Conservation (phyloP, 1,284 basidiomycete species). For the Puccinia hordei region DNA sequence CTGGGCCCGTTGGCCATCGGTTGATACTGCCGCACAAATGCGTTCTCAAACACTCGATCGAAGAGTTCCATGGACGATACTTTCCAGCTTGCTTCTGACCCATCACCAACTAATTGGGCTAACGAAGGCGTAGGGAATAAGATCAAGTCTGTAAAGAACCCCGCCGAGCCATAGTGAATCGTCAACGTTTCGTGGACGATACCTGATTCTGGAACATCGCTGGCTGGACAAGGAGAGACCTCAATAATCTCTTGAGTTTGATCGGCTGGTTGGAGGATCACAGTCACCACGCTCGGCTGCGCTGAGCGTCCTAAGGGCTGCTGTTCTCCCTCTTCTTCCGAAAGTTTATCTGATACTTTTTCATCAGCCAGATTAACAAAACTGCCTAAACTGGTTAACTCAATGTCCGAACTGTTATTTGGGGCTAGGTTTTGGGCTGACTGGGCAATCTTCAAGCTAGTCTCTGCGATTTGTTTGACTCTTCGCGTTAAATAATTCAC, state of each 20-base stretch:
- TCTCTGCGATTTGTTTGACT: constrained; percentile 8
- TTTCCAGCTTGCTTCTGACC: constrained; percentile 58
- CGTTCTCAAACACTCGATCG: constrained; percentile 60
- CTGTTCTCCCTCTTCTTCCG: constrained; percentile 61
- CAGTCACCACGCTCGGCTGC: constrained; percentile 52
- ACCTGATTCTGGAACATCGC: constrained; percentile 29
- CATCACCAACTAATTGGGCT: constrained; percentile 60
- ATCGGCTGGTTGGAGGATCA: constrained; percentile 63
- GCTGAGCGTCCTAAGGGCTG: constrained; percentile 55
- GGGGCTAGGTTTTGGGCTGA: constrained; percentile 54
- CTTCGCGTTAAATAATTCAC: constrained; percentile 18
- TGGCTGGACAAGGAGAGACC: constrained; percentile 49
- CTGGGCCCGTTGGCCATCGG: not conserved
- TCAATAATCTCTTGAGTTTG: constrained; percentile 55
- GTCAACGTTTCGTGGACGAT: constrained; percentile 56
- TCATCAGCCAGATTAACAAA: constrained; percentile 63
- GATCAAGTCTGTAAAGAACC: constrained; percentile 66
- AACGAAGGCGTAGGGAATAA: constrained; percentile 63
- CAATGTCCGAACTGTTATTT: constrained; percentile 21
- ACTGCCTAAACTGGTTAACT: constrained; percentile 59
- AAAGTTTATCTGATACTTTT: constrained; percentile 57
- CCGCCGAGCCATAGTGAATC: constrained; percentile 65
- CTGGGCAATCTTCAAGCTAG: not conserved
- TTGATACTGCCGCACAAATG: not conserved
- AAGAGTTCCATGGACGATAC: constrained; percentile 61